Base-by-base conservation (phyloP, 495 filamentous ascomycete genomes). In the Penicillium roqueforti region DNA sequence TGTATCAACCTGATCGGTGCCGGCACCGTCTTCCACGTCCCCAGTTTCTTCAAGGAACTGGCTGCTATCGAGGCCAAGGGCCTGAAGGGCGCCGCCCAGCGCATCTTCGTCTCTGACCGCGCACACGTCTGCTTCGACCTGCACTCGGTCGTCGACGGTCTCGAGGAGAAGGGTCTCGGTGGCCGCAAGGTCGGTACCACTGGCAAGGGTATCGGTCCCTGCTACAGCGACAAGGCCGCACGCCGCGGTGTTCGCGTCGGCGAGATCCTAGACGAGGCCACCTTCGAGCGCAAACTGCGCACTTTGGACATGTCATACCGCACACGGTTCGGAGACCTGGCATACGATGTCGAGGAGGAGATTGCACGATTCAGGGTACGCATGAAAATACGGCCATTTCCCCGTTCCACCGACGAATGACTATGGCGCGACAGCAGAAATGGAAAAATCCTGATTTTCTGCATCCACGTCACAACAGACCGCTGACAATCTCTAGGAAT, bases 21-120 rank as follows among this genome's bases (percentile, higher is more conserved):
- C 53, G 89, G 89, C 49, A 86, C 86, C 45, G 91, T 95, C 50
- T 81, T 96, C 52, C 87, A 96, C 76, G 78, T 95, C 42, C 87
- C 87, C 45, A 80, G 79, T 41, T 93, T 97, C 80, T 95, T 95
- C 81, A 84, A 86, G 67, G 92, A 97, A 72, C 77, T 96, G 51
- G 78, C 79, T 45, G 78, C 78, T 23, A 69, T 92, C 14, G 79
- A 90, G 65, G 71, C 72, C 37, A 87, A 95, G 73, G 91, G 91
- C 16, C 69, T 95, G 45, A 66, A 78, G 18, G 77, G 80, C 55
- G 80, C 80, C 23, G 78, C 80, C 50, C 69, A 78, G 57, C 81
- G 91, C 58, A 83, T 95, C 47, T 87, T 88, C 67, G 80, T 96
- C 68, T 85, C 81, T 25, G 87, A 92, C 65, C 83, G 92, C 55